Conservation (phyloP, 192 early-diverging fungal species). For the Mortierella hygrophila region DNA sequence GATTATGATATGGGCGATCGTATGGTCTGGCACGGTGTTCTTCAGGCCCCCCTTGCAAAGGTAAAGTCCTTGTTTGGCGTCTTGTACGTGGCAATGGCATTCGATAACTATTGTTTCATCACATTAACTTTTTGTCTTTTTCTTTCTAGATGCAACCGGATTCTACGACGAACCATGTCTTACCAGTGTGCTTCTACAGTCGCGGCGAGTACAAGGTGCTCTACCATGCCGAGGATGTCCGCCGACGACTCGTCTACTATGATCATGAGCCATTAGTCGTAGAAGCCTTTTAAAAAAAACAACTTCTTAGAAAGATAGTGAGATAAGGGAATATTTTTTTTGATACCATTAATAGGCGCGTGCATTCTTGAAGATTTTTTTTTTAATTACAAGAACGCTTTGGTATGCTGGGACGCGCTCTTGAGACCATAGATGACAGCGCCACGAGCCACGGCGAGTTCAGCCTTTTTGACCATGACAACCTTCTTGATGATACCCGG, state of each 20-base stretch:
- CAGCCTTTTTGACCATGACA: slow-evolving; percentile 51
- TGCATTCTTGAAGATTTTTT: background rate
- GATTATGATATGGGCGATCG: slow-evolving; percentile 65
- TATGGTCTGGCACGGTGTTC: slow-evolving; percentile 66
- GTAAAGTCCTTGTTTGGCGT: slow-evolving; percentile 15
- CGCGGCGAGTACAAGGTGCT: slow-evolving; percentile 68
- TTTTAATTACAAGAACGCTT: slow-evolving; percentile 41
- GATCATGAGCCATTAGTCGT: slow-evolving; percentile 65
- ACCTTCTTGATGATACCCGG: slow-evolving; percentile 52
- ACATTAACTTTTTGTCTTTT: background rate
- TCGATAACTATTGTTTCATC: background rate
- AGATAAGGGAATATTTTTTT: background rate
- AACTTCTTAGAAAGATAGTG: background rate
- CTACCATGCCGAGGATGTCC: slow-evolving; percentile 69
- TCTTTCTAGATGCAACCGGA: slow-evolving; percentile 62
- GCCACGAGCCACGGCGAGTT: slow-evolving; percentile 52
- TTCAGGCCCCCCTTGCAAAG: slow-evolving; percentile 64
- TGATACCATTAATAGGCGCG: background rate
- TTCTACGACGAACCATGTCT: slow-evolving; percentile 56
- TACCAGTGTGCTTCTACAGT: slow-evolving; percentile 69
- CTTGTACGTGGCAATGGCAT: too few species aligned
- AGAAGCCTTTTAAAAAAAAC: slow-evolving; percentile 40
- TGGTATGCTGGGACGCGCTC: slow-evolving; percentile 52
- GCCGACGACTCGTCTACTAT: slow-evolving; percentile 62
- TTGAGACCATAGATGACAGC: slow-evolving; percentile 59